phyloP scores from a whole-genome alignment of 1,284 basidiomycete species.

The Sporisorium scitamineum region DNA sequence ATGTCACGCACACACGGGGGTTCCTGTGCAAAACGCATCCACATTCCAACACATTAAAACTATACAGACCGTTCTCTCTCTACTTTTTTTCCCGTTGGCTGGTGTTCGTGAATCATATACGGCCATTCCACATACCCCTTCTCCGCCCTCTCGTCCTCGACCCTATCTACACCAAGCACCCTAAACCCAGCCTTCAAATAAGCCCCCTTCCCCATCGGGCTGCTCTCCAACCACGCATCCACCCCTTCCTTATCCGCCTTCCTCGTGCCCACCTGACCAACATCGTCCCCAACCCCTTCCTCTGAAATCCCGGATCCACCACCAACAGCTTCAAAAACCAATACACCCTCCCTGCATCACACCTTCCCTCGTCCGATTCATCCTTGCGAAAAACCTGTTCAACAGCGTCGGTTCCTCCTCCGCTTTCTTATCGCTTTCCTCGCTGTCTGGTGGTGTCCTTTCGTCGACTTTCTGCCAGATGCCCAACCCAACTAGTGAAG shows the following conservation, averaged over 20 bases:
- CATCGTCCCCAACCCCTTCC: conserved; percentile 16
- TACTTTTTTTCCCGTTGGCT: no score
- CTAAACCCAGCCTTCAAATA: conserved; percentile 34
- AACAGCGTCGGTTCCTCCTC: not conserved
- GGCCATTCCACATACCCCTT: conserved; percentile 32
- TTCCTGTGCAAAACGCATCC: no score
- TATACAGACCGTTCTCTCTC: no score
- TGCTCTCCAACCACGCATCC: conserved; percentile 24
- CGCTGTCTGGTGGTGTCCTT: not conserved
- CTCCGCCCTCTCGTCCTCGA: conserved; percentile 12
- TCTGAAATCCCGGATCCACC: conserved; percentile 21
- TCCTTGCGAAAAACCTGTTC: conserved; percentile 24
- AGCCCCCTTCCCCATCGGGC: conserved; percentile 25
- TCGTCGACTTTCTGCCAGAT: conserved; percentile 9
- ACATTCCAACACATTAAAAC: no score
- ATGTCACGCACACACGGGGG: not conserved
- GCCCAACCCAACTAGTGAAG: conserved; percentile 1
- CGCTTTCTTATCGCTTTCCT: conserved; percentile 4
- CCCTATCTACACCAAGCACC: conserved; percentile 14
- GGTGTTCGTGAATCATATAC: conserved; percentile 22
- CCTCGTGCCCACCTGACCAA: conserved; percentile 8
- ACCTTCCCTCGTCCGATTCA: conserved; percentile 14
- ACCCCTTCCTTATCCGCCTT: conserved; percentile 10
- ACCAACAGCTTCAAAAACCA: conserved; percentile 31
- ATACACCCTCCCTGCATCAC: conserved; percentile 18